A percentile compares a stretch with the other conserved stretches of the same genome.
phyloP scores from a whole-genome alignment of 2,329 filamentous ascomycete species.

The Fusarium nygamai region DNA sequence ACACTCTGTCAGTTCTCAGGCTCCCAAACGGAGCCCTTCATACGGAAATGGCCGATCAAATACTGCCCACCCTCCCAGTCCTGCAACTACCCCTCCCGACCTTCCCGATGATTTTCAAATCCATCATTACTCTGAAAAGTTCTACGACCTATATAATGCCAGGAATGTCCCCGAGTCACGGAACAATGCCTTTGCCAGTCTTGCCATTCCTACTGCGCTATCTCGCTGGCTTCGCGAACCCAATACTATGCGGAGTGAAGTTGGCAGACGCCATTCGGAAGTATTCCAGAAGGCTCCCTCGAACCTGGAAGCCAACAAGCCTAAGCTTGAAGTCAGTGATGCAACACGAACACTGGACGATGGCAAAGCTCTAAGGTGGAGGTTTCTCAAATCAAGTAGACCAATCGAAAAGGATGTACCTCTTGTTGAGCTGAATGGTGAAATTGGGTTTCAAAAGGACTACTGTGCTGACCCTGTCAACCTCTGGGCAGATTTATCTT shows the following conservation, averaged over 20 bases:
- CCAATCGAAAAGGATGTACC: conserved; percentile 67
- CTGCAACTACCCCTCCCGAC: conserved; percentile 78
- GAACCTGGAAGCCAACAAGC: conserved; percentile 55
- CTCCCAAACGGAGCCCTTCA: conserved; percentile 71
- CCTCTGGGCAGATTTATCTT: conserved; percentile 73
- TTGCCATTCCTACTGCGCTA: conserved; percentile 78
- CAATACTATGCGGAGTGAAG: conserved; percentile 72
- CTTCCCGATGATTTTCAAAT: conserved; percentile 69
- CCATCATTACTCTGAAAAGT: conserved; percentile 78
- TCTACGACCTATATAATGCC: conserved; percentile 78
- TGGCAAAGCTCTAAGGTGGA: conserved; percentile 69
- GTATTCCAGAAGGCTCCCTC: conserved; percentile 70
- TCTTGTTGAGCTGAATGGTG: conserved; percentile 78
- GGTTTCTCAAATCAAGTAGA: conserved; percentile 65
- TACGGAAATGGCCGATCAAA: conserved; percentile 71
- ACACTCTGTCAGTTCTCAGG: conserved; percentile 77
- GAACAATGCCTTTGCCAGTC: conserved; percentile 81
- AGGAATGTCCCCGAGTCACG: conserved; percentile 67
- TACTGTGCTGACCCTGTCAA: conserved; percentile 75
- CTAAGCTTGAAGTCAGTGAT: conserved; percentile 62
- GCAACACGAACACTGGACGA: conserved; percentile 48
- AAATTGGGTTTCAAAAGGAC: conserved; percentile 77
- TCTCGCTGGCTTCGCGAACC: conserved; percentile 82
- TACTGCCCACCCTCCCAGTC: conserved; percentile 73
- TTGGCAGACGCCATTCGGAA: conserved; percentile 71